A percentile compares a stretch with the other conserved stretches of the same genome.
Evolutionary conservation across 305 asterid species (phyloP).

Genomic region (Fraxinus albicans): DNA sequence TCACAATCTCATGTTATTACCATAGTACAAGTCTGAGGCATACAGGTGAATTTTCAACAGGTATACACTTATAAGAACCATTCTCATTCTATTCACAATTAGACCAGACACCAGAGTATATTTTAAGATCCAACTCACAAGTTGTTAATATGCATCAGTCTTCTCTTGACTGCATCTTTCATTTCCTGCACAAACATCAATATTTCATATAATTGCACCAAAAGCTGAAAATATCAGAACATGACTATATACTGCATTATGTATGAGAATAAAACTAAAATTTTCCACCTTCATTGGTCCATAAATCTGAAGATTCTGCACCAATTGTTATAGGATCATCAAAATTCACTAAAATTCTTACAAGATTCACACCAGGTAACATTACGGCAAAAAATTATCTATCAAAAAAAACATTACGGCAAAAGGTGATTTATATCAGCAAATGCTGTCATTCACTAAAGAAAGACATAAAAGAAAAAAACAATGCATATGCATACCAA

Average conservation of each 20-base stretch:
- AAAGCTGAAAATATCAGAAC: background rate
- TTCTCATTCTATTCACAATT: background rate
- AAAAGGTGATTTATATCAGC: background rate
- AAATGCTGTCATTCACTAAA: background rate
- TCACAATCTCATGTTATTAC: background rate
- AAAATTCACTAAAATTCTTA: background rate
- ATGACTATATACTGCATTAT: background rate
- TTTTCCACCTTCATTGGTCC: background rate
- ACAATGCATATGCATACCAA: constrained; percentile 45
- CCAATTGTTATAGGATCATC: background rate
- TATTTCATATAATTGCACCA: background rate
- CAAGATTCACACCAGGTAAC: background rate
- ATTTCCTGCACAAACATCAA: constrained; percentile 38
- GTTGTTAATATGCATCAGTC: background rate
- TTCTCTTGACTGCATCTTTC: constrained; percentile 7
- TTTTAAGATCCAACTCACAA: background rate
- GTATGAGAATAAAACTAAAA: background rate
- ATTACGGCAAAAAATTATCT: background rate
- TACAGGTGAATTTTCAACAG: background rate
- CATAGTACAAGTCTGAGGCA: background rate
- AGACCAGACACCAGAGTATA: background rate
- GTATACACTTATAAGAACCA: background rate
- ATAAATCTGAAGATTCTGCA: background rate
- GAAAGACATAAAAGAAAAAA: background rate
- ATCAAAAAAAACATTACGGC: too few relatives aligned